Base-by-base conservation (phyloP, 2,329 filamentous ascomycete genomes). In the Colletotrichum spaethianum region DNA sequence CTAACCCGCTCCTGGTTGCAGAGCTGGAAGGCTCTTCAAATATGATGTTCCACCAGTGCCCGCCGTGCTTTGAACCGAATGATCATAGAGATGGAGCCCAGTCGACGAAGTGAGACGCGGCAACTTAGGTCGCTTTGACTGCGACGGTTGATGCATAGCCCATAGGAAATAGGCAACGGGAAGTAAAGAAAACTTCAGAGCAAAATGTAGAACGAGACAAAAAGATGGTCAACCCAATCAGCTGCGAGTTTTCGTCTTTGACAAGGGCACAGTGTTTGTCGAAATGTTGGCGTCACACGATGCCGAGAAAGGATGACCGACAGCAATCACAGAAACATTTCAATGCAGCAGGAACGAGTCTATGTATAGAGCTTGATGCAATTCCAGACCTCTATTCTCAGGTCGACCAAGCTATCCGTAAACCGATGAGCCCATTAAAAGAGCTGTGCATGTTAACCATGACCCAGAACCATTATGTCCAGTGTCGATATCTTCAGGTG, bases 161-260 rank as follows among this genome's bases (percentile, higher is more conserved):
- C 18, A 44, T n/a, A 44, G 42, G 42, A 44, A 44, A 44, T 8
- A 52, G 16, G 26, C 12, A 4, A 26, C 26, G 1, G 5, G 14
- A 9, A 18, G 11, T 18, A 9, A 4, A 28, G 14, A 18, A 31
- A 18, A 26, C n/a, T 18, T 28, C 2, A n/a, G 46, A 23, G 46
- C 2, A 1, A n/a, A 44, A 8, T 7, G 16, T 44, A 4, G 9
- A 14, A 26, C 18, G 4, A 18, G 26, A 12, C 7, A 12, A 6
- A 26, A 28, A 31, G 4, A 1, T 2, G 3, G 5, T 8, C 4
- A 3, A 18, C 6, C 3, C 6, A 8, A 2, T 6, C 23, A 18
- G 2, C 16, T 18, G 4, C 26, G 14, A 28, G 12, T 26, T 3
- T 14, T 3, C 20, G 3, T n/a, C n/a, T 8, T 28, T 23, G 1